Conservation (phyloP, 2,329 filamentous ascomycete species). For the Hansfordia pulvinata region DNA sequence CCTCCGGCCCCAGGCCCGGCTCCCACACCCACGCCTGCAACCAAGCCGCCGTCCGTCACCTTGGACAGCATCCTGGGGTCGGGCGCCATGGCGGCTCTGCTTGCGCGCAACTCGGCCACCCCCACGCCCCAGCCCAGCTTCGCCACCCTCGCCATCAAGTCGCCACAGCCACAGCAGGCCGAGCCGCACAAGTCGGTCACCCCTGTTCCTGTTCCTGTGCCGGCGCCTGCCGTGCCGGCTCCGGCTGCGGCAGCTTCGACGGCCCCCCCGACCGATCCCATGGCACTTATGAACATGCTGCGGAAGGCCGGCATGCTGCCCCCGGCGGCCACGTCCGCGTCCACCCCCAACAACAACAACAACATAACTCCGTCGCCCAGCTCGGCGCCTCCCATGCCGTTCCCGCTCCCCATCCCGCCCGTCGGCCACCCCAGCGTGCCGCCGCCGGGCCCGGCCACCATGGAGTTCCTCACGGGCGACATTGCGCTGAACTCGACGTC, state of each 20-base stretch:
- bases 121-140: conserved; percentile 30
- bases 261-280: conserved; percentile 34
- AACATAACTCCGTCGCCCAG: conserved; percentile 21
- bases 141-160: conserved; percentile 27
- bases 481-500: conserved; percentile 52
- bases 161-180: conserved; percentile 30
- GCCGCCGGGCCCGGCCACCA: conserved; percentile 14
- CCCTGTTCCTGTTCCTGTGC: neutral
- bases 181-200: conserved; percentile 22
- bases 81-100: conserved; percentile 43
- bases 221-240: too few relatives aligned
- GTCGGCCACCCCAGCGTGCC: conserved; percentile 13
- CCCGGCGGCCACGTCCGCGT: conserved; percentile 20
- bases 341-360: conserved; percentile 7
- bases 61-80: conserved; percentile 46
- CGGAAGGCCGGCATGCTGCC: conserved; percentile 55
- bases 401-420: conserved; percentile 23
- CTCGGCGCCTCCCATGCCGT: conserved; percentile 15
- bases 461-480: conserved; percentile 25
- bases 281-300: conserved; percentile 53
- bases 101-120: conserved; percentile 39
- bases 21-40: conserved; percentile 12
- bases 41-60: conserved; percentile 33
- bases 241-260: conserved; percentile 16
- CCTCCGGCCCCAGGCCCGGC: conserved; percentile 11